phyloP scores from a whole-genome alignment of 306 rosid genomes.

The Phaseolus lunatus region DNA sequence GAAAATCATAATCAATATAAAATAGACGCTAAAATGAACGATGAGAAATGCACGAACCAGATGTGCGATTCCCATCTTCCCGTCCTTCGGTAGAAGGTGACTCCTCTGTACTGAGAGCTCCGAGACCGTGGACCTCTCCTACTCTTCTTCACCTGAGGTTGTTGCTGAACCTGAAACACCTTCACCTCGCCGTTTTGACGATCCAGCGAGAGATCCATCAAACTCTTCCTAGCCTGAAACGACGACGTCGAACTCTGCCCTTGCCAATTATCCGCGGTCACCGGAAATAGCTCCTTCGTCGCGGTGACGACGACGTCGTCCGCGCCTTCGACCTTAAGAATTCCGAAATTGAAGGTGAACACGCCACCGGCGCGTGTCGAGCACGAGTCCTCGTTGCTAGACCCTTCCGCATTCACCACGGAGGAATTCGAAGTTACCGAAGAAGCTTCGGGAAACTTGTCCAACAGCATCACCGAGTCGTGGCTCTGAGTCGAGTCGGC shows the following conservation, averaged over 20 bases:
- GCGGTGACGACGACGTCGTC: constrained; percentile 27
- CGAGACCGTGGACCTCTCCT: constrained; percentile 98
- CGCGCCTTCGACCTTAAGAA: constrained; percentile 67
- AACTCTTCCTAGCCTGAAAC: constrained; percentile 61
- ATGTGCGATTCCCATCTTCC: constrained; percentile 99
- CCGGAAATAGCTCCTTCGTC: constrained; percentile 82
- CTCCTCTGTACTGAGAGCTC: constrained; percentile 98
- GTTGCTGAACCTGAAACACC: constrained; percentile 59
- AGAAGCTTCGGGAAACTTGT: constrained; percentile 66
- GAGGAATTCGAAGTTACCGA: constrained; percentile 97
- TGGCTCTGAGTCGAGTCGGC: constrained; percentile 58
- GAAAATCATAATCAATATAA: neutral
- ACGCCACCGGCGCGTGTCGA: constrained; percentile 75
- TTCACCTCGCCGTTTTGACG: constrained; percentile 60
- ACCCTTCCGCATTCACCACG: constrained; percentile 90
- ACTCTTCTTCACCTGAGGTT: constrained; percentile 78
- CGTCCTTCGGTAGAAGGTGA: constrained; percentile 97
- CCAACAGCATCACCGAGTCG: constrained; percentile 51
- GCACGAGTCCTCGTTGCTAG: constrained; percentile 85
- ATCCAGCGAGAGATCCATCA: constrained; percentile 74
- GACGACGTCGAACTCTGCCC: constrained; percentile 53
- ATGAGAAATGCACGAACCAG: constrained; percentile 66
- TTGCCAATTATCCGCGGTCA: constrained; percentile 54
- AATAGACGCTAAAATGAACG: constrained; percentile 14
- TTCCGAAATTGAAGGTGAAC: constrained; percentile 79